These are phyloP conservation scores for Guyanaporus albipodus DNA, from an alignment of 768 basidiomycete genomes.

Conservation along the genomic window DNA sequence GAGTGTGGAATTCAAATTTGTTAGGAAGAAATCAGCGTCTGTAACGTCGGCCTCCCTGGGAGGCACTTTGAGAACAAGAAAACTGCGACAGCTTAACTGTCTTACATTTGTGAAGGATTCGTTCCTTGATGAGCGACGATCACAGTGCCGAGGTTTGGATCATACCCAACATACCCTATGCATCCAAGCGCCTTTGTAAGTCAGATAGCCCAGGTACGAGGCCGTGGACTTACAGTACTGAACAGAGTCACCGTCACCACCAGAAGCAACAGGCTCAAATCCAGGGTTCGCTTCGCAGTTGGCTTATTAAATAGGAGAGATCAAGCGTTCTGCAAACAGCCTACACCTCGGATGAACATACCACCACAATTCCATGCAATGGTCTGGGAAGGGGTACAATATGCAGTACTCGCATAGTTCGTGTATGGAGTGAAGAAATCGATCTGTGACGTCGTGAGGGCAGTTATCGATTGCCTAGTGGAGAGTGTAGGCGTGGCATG, in stretches of 20 bases:
- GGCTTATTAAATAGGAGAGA: conserved; percentile 19
- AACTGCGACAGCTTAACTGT: neutral
- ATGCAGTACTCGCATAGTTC: conserved; percentile 47
- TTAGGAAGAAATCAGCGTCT: conserved; percentile 38
- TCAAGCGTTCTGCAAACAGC: neutral
- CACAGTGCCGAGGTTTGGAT: conserved; percentile 34
- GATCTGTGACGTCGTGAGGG: conserved; percentile 40
- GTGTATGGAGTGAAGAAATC: conserved; percentile 45
- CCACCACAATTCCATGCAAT: conserved; percentile 54
- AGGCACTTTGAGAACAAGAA: neutral
- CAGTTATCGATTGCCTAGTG: conserved; percentile 36
- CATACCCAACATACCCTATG: conserved; percentile 52
- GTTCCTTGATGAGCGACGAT: conserved; percentile 40
- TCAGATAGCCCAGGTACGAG: neutral
- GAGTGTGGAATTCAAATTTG: conserved; percentile 34
- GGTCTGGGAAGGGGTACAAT: conserved; percentile 42
- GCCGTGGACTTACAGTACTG: conserved; percentile 39
- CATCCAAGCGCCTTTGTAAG: neutral
- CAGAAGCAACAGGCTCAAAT: conserved; percentile 47
- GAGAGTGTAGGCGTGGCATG: conserved; percentile 25
- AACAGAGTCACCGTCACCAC: conserved; percentile 39
- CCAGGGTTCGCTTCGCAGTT: conserved; percentile 45
- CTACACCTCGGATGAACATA: conserved; percentile 22
- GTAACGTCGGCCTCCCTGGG: conserved; percentile 37
- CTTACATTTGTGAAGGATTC: conserved; percentile 28